Percentiles rank a stretch among this genome's conserved stretches.
Evolutionary conservation across 306 rosid genomes (phyloP).

Genomic region (Adenanthera pavonina): DNA sequence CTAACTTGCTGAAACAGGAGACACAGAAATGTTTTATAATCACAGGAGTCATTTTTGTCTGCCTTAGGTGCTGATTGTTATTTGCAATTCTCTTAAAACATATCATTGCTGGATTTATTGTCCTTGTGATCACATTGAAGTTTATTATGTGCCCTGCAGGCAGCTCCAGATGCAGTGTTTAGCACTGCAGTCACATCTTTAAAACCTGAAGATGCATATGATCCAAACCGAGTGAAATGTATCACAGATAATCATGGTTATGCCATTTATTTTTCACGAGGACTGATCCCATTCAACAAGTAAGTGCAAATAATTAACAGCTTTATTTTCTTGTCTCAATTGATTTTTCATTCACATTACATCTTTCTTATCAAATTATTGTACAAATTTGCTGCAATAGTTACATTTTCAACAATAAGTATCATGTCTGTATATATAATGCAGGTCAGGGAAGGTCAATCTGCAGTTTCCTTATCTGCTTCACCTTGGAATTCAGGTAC

Average conservation of each 20-base stretch:
- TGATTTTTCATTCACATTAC: not conserved
- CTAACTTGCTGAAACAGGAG: slow-evolving; percentile 5
- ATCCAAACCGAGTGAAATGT: slow-evolving; percentile 93
- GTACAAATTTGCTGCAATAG: slow-evolving; percentile 3
- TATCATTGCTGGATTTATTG: slow-evolving; percentile 11
- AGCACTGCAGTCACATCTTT: slow-evolving; percentile 95
- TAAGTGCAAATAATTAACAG: slow-evolving; percentile 42
- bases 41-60: not conserved
- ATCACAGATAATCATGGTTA: slow-evolving; percentile 77
- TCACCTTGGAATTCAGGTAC: slow-evolving; percentile 85
- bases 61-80: not conserved
- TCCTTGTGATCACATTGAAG: slow-evolving; percentile 32
- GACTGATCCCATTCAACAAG: slow-evolving; percentile 94
- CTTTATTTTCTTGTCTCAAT: not conserved
- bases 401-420: slow-evolving; percentile 21
- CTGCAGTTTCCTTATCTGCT: slow-evolving; percentile 62
- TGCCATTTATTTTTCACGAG: slow-evolving; percentile 95
- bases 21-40: slow-evolving; percentile 9
- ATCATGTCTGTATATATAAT: slow-evolving; percentile 33
- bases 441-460: slow-evolving; percentile 86
- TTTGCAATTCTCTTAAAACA: not conserved
- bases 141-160: slow-evolving; percentile 53
- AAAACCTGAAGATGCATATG: slow-evolving; percentile 83
- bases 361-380: slow-evolving; percentile 18
- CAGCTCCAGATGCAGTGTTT: slow-evolving; percentile 97